phyloP scores from a whole-genome alignment of 2,329 filamentous ascomycete genomes.

The Tolypocladium tundrense region DNA sequence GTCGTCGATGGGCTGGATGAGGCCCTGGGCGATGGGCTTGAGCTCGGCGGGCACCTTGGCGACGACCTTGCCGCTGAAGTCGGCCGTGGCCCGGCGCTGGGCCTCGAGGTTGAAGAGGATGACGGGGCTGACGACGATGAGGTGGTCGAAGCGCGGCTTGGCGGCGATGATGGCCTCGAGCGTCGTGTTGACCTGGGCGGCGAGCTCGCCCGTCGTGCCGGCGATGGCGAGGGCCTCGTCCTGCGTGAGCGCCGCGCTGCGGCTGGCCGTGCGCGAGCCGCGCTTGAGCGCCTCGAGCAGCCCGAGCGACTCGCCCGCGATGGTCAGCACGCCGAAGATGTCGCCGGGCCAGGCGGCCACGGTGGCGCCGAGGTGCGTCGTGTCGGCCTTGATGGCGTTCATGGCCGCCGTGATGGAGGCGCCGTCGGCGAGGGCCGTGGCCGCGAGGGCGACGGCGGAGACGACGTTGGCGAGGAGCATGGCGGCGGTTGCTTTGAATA shows the following conservation, averaged over 20 bases:
- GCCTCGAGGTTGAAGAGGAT: conserved; percentile 31
- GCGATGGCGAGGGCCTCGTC: conserved; percentile 29
- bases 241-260: conserved; percentile 25
- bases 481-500: background rate
- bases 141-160: conserved; percentile 33
- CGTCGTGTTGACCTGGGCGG: conserved; percentile 25
- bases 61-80: conserved; percentile 26
- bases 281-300: conserved; percentile 29
- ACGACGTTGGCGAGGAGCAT: conserved; percentile 15
- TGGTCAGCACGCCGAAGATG: conserved; percentile 27
- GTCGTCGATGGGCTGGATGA: conserved; percentile 27
- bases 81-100: conserved; percentile 27
- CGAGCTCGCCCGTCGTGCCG: conserved; percentile 22
- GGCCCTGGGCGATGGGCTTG: conserved; percentile 17
- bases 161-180: conserved; percentile 25
- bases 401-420: conserved; percentile 23
- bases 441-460: conserved; percentile 10
- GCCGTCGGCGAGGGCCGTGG: conserved; percentile 20
- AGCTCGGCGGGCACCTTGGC: conserved; percentile 27
- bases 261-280: conserved; percentile 24
- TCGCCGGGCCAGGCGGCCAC: conserved; percentile 27
- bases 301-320: conserved; percentile 25
- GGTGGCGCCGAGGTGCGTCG: conserved; percentile 20
- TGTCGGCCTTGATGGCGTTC: conserved; percentile 20
- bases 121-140: conserved; percentile 30